Conservation (phyloP, 176 grass and related monocot genomes). For the Pharus latifolius region DNA sequence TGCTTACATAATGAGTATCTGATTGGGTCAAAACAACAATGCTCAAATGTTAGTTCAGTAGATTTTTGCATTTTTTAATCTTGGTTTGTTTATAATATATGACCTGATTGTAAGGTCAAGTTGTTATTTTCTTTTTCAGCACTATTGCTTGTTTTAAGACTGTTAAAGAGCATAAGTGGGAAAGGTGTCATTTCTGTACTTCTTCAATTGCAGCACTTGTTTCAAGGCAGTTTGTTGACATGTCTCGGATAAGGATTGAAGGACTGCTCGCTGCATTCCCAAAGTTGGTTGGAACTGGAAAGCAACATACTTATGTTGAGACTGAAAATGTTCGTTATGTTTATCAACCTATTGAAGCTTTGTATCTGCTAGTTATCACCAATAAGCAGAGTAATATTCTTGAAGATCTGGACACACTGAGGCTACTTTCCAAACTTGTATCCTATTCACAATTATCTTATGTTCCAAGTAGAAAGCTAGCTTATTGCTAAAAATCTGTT, state of each 20-base stretch:
- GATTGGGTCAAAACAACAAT: not conserved
- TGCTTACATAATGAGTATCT: not conserved
- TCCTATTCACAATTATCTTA: slow-evolving; percentile 35
- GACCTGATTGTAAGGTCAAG: not conserved
- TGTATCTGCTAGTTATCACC: slow-evolving; percentile 63
- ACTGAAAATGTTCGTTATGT: slow-evolving; percentile 87
- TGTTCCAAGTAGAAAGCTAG: not conserved
- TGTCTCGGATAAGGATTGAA: slow-evolving; percentile 80
- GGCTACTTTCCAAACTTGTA: slow-evolving; percentile 87
- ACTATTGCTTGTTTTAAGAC: not conserved
- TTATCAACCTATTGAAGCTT: slow-evolving; percentile 78
- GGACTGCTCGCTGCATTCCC: slow-evolving; percentile 84
- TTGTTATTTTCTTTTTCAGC: not conserved
- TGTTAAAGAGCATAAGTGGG: not conserved
- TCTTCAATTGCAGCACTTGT: slow-evolving; percentile 49
- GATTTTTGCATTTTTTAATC: not conserved
- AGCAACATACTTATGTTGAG: slow-evolving; percentile 85
- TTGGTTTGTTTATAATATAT: not conserved
- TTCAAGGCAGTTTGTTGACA: slow-evolving; percentile 87
- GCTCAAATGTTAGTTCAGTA: not conserved
- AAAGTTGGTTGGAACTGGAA: slow-evolving; percentile 80
- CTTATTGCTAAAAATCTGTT: not conserved
- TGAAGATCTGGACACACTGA: slow-evolving; percentile 82
- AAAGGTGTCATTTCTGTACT: not conserved
- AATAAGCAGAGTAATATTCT: slow-evolving; percentile 92